These are phyloP conservation scores for Hyaloscypha finlandica DNA, from an alignment of 495 filamentous ascomycete genomes.

Conservation along the genomic window DNA sequence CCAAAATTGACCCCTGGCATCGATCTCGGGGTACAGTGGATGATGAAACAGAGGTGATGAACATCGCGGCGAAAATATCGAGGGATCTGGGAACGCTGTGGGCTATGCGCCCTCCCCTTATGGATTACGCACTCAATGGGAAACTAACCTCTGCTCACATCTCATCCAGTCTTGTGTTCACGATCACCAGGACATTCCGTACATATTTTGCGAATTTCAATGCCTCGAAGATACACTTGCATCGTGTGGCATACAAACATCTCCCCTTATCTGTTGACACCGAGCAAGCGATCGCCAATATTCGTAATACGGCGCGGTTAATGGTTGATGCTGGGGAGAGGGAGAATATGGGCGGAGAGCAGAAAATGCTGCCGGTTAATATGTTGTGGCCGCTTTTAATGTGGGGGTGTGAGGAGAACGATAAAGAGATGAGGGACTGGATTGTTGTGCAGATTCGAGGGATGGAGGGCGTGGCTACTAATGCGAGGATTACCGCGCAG, in stretches of 20 bases:
- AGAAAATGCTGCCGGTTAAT: constrained; percentile 42
- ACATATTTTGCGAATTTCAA: constrained; percentile 45
- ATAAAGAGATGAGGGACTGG: constrained; percentile 39
- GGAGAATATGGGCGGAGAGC: background rate
- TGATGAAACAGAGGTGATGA: constrained; percentile 43
- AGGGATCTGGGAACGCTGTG: constrained; percentile 42
- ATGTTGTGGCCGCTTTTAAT: constrained; percentile 47
- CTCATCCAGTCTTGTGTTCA: constrained; percentile 39
- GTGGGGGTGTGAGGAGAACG: constrained; percentile 45
- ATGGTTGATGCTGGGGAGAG: constrained; percentile 30
- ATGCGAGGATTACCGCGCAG: constrained; percentile 43
- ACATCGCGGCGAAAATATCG: constrained; percentile 38
- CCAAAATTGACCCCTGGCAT: constrained; percentile 40
- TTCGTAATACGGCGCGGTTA: constrained; percentile 38
- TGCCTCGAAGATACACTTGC: constrained; percentile 45
- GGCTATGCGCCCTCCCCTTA: constrained; percentile 40
- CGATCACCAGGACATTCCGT: constrained; percentile 42
- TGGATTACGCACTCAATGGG: constrained; percentile 44
- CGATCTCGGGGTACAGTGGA: constrained; percentile 40
- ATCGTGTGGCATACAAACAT: constrained; percentile 45
- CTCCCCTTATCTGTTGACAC: constrained; percentile 41
- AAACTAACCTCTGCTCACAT: constrained; percentile 41
- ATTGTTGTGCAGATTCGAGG: constrained; percentile 41
- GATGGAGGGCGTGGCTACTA: constrained; percentile 43
- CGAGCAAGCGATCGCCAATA: constrained; percentile 37